Evolutionary conservation across 2,329 filamentous ascomycete species (phyloP), one percentile per base, ranked within the genome.

Genomic region (Fusarium setosum): DNA sequence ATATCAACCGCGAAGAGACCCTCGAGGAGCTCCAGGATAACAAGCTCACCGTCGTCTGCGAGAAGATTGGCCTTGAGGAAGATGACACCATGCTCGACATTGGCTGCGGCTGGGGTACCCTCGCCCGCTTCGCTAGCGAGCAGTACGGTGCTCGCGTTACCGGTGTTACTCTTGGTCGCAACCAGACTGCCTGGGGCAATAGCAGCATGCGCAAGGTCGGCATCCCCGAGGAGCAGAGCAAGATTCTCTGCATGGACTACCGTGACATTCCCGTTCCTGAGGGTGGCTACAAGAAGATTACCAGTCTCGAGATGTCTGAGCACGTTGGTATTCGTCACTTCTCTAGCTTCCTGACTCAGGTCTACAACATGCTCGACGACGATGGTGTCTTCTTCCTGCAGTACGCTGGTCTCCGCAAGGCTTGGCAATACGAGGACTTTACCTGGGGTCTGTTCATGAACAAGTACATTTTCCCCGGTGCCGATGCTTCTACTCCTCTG

Each of bases 361-460:
- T 96, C 57, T 87, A 96, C 79, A 90, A 97, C 75, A 97, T 98
- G 94, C 89, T 98, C 54, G 93, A 97, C 64, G 96, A 98, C 70
- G 94, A 98, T 70, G 96, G 96, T 78, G 88, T 93, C 69, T 97
- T 98, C 84, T 97, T 96, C 87, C 86, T 98, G 62, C 96, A 98
- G 81, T 94, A 96, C 73, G 94, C 95, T 72, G 96, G 96, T 82
- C 87, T 99, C 63, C 91, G 96, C 72, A 96, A 96, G 84, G 84
- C 87, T 67, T 98, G 96, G 96, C 96, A 98, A 81, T 98, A 97
- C 76, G 94, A 98, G 85, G 95, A 98, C 82, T 87, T 97, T 50
- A 92, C 95, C 79, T 98, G 96, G 96, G 96, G 96, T 77, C 87
- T 98, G 44, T 98, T 97, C 87, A 97, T 98, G 94, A 98, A 98